Percentiles rank a stretch among this genome's conserved stretches.
Conservation (phyloP, 2,329 filamentous ascomycete species). For the Arachnopeziza araneosa region DNA sequence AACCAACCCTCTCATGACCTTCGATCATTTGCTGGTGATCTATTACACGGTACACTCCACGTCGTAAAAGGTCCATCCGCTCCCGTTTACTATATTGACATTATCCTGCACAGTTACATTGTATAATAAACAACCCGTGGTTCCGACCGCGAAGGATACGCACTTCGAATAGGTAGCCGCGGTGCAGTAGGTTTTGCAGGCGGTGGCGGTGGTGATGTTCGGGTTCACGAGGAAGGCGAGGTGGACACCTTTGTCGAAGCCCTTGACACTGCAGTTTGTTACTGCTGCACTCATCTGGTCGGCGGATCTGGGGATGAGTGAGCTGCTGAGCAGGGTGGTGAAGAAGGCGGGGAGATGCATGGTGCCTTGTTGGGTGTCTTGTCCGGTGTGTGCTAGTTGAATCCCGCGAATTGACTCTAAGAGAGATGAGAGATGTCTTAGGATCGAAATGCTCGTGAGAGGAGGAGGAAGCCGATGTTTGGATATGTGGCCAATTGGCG, state of each 20-base stretch:
- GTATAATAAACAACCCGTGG: slow-evolving; percentile 2
- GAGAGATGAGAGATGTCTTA: background rate
- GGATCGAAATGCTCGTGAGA: background rate
- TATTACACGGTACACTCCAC: background rate
- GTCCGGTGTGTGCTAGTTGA: no score
- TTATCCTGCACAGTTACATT: slow-evolving; percentile 3
- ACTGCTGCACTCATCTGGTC: background rate
- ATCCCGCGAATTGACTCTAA: background rate
- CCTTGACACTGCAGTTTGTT: slow-evolving; percentile 4
- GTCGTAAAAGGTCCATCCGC: background rate
- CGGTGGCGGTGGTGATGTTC: background rate
- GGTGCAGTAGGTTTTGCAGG: background rate
- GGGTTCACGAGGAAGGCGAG: background rate
- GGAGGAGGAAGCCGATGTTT: background rate
- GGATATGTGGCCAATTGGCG: background rate
- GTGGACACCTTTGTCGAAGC: slow-evolving; percentile 2
- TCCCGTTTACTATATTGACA: background rate
- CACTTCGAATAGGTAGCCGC: background rate
- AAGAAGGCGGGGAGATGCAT: background rate
- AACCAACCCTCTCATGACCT: no score
- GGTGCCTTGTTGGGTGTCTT: no score
- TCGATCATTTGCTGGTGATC: no score
- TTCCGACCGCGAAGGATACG: background rate
- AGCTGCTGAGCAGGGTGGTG: background rate
- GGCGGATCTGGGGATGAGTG: background rate